Percentiles rank a stretch among this genome's conserved stretches.
Conservation (phyloP, 2,329 filamentous ascomycete genomes). For the Botrytis squamosa region DNA sequence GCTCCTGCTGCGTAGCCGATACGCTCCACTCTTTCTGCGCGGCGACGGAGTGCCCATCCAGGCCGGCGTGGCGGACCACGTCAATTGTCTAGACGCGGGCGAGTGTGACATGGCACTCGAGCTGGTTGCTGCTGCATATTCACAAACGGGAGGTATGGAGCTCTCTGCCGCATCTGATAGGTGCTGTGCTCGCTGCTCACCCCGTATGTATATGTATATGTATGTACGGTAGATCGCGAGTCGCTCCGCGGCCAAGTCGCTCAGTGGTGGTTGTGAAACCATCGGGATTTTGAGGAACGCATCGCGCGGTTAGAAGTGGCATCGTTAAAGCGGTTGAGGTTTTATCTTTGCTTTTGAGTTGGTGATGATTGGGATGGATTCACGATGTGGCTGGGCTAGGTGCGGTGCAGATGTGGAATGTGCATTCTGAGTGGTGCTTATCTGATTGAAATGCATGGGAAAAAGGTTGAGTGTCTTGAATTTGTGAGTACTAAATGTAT, state of each 20-base stretch:
- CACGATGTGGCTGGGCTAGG: background rate
- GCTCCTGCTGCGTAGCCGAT: background rate
- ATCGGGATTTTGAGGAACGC: background rate
- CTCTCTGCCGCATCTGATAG: background rate
- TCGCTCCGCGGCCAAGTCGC: background rate
- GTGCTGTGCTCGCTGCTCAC: background rate
- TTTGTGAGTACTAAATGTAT: background rate
- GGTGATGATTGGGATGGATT: background rate
- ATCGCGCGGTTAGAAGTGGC: background rate
- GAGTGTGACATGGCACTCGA: background rate
- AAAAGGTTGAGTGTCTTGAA: background rate
- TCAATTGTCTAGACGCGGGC: background rate
- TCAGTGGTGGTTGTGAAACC: background rate
- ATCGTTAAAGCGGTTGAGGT: background rate
- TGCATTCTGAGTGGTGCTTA: background rate
- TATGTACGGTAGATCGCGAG: background rate
- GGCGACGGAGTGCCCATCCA: background rate
- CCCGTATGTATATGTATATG: background rate
- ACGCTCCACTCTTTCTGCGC: background rate
- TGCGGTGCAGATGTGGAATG: background rate
- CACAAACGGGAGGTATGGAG: background rate
- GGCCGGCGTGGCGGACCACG: background rate
- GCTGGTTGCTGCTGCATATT: background rate
- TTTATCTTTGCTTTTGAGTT: background rate
- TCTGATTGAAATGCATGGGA: background rate